Conservation (phyloP, 176 grass and related monocot species). For the Tillandsia fasciculata region DNA sequence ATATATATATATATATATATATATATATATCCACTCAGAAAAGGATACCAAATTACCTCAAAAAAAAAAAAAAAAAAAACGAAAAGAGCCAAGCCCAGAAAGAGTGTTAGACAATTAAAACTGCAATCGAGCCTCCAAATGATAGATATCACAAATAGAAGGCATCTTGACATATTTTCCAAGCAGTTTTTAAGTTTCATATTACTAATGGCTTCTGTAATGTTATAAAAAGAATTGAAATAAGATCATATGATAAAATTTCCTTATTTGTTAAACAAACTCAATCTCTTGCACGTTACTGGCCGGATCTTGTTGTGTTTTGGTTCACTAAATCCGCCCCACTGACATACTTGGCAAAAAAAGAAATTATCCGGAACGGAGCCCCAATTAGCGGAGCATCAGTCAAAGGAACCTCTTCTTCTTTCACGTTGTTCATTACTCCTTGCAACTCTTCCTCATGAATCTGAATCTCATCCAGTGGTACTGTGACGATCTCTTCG, state of each 20-base stretch:
- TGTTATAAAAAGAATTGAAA: not conserved
- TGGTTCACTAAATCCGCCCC: constrained; percentile 75
- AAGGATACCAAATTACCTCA: no score
- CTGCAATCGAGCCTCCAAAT: not conserved
- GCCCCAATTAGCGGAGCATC: constrained; percentile 86
- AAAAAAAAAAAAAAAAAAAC: no score
- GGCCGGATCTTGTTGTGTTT: constrained; percentile 17
- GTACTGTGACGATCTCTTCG: constrained; percentile 50
- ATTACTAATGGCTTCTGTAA: not conserved
- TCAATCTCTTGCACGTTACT: constrained; percentile 13
- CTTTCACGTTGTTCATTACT: constrained; percentile 20
- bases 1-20: no score
- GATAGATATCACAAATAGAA: not conserved
- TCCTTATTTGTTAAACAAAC: not conserved
- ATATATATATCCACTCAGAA: no score
- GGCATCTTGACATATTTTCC: not conserved
- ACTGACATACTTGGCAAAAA: constrained; percentile 78
- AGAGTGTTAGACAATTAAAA: not conserved
- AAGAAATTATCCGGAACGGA: constrained; percentile 84
- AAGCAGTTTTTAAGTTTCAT: not conserved
- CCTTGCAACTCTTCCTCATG: constrained; percentile 30
- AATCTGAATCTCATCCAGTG: constrained; percentile 65
- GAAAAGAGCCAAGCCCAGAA: not conserved
- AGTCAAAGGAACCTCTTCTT: constrained; percentile 40
- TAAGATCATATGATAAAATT: not conserved